Base-by-base conservation (phyloP, 2,329 filamentous ascomycete species). In the Didymella sp. region DNA sequence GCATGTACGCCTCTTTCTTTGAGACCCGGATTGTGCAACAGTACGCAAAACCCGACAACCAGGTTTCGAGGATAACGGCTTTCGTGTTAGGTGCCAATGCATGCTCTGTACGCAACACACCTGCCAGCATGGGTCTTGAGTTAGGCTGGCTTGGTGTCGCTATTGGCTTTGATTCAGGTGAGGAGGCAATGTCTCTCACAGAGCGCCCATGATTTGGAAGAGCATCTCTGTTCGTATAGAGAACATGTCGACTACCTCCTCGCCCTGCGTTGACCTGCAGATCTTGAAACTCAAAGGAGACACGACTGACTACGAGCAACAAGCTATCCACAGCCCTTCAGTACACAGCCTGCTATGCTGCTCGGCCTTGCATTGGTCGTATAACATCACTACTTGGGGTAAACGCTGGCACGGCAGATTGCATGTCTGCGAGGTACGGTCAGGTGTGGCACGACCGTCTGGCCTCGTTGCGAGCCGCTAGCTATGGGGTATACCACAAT, bases 21-120 rank as follows among this genome's bases (percentile, higher is more conserved):
- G 56, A 51, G 38, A 62, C 59, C 45, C 58, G 40, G 54, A 61
- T 58, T 27, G 70, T 73, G 66, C 63, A 56, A 74, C 73, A 63
- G 60, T 60, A 67, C 57, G 30, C 61, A 58, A 48, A 40, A 64
- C 66, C 73, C 73, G 64, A 63, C 57, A 67, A 75, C 73, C 73
- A 61, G 73, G 73, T 73, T 63, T 61, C 58, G 49, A 62, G 49
- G 51, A 53, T 37, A 73, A 70, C 67, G 66, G 70, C 64, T 64
- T 69, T 67, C 15, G 66, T 73, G 69, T 68, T 57, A 73, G 65
- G 68, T 70, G 68, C 63, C 59, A 68, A 47, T 68, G 61, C 68
- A 70, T 70, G 67, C 52, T 59, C 57, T 66, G 66, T 70, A 58
- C 59, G 43, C 44, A 44, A 30, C 31, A 62, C 28, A 54, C 49